Base-by-base conservation (phyloP, 257 asterid genomes). In the Catharanthus roseus region DNA sequence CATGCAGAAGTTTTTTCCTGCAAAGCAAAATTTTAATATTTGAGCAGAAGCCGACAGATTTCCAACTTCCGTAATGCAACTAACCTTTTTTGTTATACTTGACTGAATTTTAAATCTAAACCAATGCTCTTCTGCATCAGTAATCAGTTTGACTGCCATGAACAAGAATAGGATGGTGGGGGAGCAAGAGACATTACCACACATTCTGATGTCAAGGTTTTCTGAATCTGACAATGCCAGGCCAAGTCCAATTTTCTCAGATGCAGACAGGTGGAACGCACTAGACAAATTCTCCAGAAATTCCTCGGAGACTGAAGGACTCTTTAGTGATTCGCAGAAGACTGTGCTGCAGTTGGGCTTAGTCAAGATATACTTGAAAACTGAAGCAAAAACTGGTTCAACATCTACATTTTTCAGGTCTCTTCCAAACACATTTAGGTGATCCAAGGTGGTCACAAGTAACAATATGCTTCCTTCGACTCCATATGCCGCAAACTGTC, bases 1-100 rank as follows among this genome's bases (percentile, higher is more conserved):
- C 93, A 91, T 82, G 84, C 97, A 89, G 77, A 89, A 95, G 77
- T 76, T 91, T 74, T 85, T 88, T 69, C 99, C 99, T 95, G 95
- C 84, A 83, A 85, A 39, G 28, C 38, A 60, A 50, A 10, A 26
- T 1, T 38, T 31, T 58, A 15, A 67, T 38, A 41, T 33, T 18
- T 44, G 38, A 18, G 67, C 47, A 67, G 33, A 36, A 26, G 21
- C 8, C 57, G n/a, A 65, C 42, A 5, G 29, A 21, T 69, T 62
- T 38, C 53, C 6, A 19, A 58, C 9, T 28, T 33, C 42, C 19
- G 63, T 15, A 72, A 66, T 50, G 51, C 58, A 18, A 61, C 60
- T 36, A 64, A 51, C 4, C 36, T 55, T 50, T 18, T 45, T 21
- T 31, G 15, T 38, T 62, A 24, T 19, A 34, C 16, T 34, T 34